Base-by-base conservation (phyloP, 768 basidiomycete genomes). In the Amanita polypyramis region DNA sequence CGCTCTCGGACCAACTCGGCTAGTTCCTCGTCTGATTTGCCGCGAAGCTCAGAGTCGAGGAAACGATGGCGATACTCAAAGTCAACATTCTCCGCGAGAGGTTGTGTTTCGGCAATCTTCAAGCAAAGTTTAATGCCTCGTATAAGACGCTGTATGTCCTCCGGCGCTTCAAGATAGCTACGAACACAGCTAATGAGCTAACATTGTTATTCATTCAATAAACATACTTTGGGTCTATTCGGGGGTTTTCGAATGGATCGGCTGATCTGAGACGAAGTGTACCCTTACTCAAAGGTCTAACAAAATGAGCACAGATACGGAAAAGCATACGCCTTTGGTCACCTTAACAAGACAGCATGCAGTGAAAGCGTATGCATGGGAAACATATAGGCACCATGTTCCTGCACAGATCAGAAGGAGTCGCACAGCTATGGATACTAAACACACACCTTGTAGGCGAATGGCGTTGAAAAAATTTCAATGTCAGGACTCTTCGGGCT, bases 271-370 rank as follows among this genome's bases (percentile, higher is more conserved):
- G 52, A 5, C 58, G 48, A 27, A 72, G 53, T 4, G 59, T 54
- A 9, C 70, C 70, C n/a, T 52, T 63, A 52, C 70, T 72, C 47
- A 62, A 38, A 1, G 70, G 70, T 43, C 70, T 70, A 43, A 9
- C 37, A 21, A 20, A 2, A 12, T 43, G 15, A 42, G 27, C n/a
- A 10, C n/a, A 29, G 25, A 4, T 2, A 42, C n/a, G 14, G n/a
- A 6, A 9, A 27, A 15, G 9, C 30, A 20, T n/a, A 14, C 20
- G 40, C 27, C 36, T 15, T 38, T 19, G 33, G 17, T 49, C 47
- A 68, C 68, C 65, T 58, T 19, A 71, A 51, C 8, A 71, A 57
- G 51, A 60, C 65, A 32, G 57, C 62, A 52, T 72, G 70, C 19
- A 70, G 55, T 5, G 62, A 61, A 29, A 64, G 64, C 0, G 68